Evolutionary conservation across 2,329 filamentous ascomycete species (phyloP).

Genomic region (Apiospora aurea): DNA sequence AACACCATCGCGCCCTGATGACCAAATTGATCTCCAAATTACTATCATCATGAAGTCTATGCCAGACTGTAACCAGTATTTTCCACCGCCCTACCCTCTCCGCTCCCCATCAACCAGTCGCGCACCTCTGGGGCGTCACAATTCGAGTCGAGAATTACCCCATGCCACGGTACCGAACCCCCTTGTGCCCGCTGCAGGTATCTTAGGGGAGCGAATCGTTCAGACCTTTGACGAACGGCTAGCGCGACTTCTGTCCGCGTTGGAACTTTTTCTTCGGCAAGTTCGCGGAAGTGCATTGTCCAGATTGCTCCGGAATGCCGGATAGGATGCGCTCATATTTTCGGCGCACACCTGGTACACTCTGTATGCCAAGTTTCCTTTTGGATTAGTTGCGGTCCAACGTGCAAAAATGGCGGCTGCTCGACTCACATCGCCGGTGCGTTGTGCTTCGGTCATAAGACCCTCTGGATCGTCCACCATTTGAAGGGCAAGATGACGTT

Average conservation of each 20-base stretch:
- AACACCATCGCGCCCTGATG: no score
- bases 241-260: background rate
- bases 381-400: background rate
- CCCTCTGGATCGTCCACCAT: background rate
- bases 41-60: background rate
- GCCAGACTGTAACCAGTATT: background rate
- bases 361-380: background rate
- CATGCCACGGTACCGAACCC: background rate
- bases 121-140: background rate
- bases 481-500: background rate
- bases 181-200: background rate
- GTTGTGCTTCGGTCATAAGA: constrained; percentile 1
- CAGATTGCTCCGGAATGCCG: background rate
- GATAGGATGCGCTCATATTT: background rate
- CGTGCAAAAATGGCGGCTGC: background rate
- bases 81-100: background rate
- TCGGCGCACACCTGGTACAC: background rate
- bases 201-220: background rate
- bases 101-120: background rate
- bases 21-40: background rate
- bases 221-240: background rate
- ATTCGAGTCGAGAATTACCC: background rate
- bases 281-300: background rate
- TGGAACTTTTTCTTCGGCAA: background rate
- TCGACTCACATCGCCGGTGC: constrained; percentile 3